phyloP scores from a whole-genome alignment of 208 protist species.

The Wallacemonas sp. region DNA sequence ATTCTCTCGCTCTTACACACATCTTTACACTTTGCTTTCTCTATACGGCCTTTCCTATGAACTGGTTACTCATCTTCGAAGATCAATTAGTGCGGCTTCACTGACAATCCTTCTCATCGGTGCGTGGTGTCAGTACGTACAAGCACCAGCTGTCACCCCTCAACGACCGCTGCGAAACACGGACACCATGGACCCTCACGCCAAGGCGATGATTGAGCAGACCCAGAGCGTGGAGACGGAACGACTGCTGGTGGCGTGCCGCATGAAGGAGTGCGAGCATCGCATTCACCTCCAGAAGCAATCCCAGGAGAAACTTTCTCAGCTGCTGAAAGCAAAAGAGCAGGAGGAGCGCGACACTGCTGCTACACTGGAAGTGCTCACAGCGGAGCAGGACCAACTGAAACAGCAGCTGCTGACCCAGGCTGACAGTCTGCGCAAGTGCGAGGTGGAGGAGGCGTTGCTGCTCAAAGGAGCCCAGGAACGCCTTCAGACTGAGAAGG shows the following conservation, averaged over 20 bases:
- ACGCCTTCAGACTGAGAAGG: conserved; percentile 21
- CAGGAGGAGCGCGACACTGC: conserved; percentile 47
- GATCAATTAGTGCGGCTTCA: too few relatives aligned
- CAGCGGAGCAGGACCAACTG: conserved; percentile 54
- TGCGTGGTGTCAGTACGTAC: too few relatives aligned
- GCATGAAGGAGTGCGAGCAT: conserved; percentile 68
- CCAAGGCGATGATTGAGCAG: conserved; percentile 59
- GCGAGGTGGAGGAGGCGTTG: conserved; percentile 68
- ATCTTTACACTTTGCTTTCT: too few relatives aligned
- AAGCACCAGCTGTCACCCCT: too few relatives aligned
- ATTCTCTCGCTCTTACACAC: too few relatives aligned
- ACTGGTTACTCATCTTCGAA: too few relatives aligned
- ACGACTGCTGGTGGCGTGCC: conserved; percentile 64
- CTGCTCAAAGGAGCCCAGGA: conserved; percentile 29
- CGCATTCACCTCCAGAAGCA: conserved; percentile 45
- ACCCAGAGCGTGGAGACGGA: conserved; percentile 77
- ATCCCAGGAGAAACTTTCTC: conserved; percentile 43
- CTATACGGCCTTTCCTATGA: too few relatives aligned
- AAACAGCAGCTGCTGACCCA: conserved; percentile 60
- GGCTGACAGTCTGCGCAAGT: conserved; percentile 47
- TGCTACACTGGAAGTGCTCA: conserved; percentile 45
- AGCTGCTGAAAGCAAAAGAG: conserved; percentile 25
- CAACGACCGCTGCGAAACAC: too few relatives aligned
- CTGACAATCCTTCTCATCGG: too few relatives aligned
- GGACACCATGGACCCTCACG: conserved; percentile 22